A percentile compares a stretch with the other conserved stretches of the same genome.
These are phyloP conservation scores for Dichotomocladium elegans DNA, from an alignment of 371 early-diverging fungal genomes.

Conservation along the genomic window DNA sequence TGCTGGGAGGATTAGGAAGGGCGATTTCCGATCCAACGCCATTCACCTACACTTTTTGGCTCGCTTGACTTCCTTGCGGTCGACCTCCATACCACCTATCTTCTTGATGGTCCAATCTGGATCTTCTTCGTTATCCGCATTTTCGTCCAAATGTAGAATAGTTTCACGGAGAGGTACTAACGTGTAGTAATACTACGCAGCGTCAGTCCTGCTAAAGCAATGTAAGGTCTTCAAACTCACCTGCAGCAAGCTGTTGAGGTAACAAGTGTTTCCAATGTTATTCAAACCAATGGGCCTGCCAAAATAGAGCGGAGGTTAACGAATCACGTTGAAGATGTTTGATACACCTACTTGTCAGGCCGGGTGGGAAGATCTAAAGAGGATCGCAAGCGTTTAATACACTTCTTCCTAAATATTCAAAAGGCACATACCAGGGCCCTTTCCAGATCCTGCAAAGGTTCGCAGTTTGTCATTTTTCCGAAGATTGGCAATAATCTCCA, in stretches of 20 bases:
- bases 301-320: no score
- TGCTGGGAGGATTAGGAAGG: not conserved
- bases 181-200: slow-evolving; percentile 72
- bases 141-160: slow-evolving; percentile 48
- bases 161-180: slow-evolving; percentile 62
- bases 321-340: no score
- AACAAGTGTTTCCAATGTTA: slow-evolving; percentile 93
- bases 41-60: slow-evolving; percentile 44
- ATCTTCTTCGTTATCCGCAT: slow-evolving; percentile 48
- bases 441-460: slow-evolving; percentile 23
- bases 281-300: slow-evolving; percentile 67
- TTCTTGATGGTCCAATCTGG: slow-evolving; percentile 40
- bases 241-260: slow-evolving; percentile 79
- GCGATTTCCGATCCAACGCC: not conserved
- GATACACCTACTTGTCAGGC: no score
- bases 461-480: slow-evolving; percentile 22
- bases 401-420: no score
- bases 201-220: not conserved
- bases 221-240: slow-evolving; percentile 12
- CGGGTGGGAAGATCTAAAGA: no score
- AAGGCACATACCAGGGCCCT: not conserved
- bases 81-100: slow-evolving; percentile 61
- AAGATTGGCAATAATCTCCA: slow-evolving; percentile 27
- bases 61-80: slow-evolving; percentile 42
- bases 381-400: no score